Evolutionary conservation across 495 filamentous ascomycete genomes (phyloP).

Genomic region (Lichenothelia convexa): DNA sequence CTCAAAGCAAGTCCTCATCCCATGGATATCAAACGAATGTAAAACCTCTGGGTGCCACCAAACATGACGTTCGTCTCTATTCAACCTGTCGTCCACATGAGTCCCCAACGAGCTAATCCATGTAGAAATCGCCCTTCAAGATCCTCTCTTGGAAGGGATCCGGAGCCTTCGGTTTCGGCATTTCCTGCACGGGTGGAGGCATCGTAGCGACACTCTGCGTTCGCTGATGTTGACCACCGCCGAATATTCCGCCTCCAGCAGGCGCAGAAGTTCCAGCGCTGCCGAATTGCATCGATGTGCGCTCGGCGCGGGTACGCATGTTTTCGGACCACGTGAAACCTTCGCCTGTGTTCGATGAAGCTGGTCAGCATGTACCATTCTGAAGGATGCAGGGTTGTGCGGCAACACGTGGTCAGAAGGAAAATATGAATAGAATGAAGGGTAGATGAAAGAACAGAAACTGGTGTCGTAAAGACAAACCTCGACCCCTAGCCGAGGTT

Average conservation of each 20-base stretch:
- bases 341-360: constrained; percentile 50
- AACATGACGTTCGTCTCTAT: no score
- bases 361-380: constrained; percentile 44
- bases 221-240: constrained; percentile 27
- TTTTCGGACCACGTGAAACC: constrained; percentile 91
- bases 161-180: constrained; percentile 39
- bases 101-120: constrained; percentile 65
- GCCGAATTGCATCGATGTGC: constrained; percentile 42
- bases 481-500: constrained; percentile 29
- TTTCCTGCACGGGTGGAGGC: constrained; percentile 36
- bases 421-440: no score
- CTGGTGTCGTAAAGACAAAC: constrained; percentile 23
- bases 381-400: constrained; percentile 28
- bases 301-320: constrained; percentile 73
- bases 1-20: no score
- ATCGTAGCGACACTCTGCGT: constrained; percentile 48
- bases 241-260: no score
- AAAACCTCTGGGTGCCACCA: no score
- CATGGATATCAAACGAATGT: no score
- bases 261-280: constrained; percentile 14
- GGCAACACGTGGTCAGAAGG: constrained; percentile 9
- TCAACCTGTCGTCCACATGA: neutral
- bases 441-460: no score
- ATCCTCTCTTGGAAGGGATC: constrained; percentile 94
- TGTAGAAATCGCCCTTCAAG: constrained; percentile 90